Evolutionary conservation across 2,329 filamentous ascomycete species (phyloP).

Genomic region (Corynespora cassiicola): DNA sequence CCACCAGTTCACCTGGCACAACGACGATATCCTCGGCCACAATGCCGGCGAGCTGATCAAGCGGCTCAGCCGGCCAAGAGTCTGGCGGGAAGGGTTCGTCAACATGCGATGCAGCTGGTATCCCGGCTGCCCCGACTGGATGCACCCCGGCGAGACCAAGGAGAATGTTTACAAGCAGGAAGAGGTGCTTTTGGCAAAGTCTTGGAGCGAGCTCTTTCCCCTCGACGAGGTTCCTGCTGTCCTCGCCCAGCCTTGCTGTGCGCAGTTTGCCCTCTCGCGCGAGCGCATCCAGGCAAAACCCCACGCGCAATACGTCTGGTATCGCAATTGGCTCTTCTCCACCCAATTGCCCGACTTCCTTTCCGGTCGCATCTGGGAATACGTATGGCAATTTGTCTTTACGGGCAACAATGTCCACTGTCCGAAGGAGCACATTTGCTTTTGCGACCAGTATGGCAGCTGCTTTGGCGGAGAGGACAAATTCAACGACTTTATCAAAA

Average conservation of each 20-base stretch:
- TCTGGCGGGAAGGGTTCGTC: slow-evolving; percentile 59
- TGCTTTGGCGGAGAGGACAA: slow-evolving; percentile 62
- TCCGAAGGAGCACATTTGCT: slow-evolving; percentile 63
- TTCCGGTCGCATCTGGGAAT: slow-evolving; percentile 67
- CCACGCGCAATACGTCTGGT: slow-evolving; percentile 60
- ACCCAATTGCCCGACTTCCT: slow-evolving; percentile 63
- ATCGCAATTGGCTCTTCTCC: slow-evolving; percentile 67
- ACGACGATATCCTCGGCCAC: slow-evolving; percentile 57
- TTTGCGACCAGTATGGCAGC: slow-evolving; percentile 69
- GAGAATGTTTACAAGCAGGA: slow-evolving; percentile 50
- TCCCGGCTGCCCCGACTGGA: slow-evolving; percentile 62
- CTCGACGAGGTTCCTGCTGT: slow-evolving; percentile 55
- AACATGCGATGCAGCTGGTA: slow-evolving; percentile 64
- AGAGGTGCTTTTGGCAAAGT: slow-evolving; percentile 51
- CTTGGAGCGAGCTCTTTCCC: slow-evolving; percentile 57
- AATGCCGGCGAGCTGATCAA: slow-evolving; percentile 54
- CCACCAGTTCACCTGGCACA: slow-evolving; percentile 65
- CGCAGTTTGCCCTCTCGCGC: slow-evolving; percentile 67
- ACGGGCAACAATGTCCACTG: slow-evolving; percentile 58
- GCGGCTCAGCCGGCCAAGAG: slow-evolving; percentile 52
- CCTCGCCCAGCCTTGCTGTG: slow-evolving; percentile 68
- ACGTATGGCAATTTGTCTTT: slow-evolving; percentile 70
- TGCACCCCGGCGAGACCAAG: slow-evolving; percentile 54
- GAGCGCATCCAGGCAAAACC: slow-evolving; percentile 63
- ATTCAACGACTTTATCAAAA: slow-evolving; percentile 57